These are phyloP conservation scores for Fraxinus greggii DNA, from an alignment of 305 asterid genomes.

Conservation along the genomic window DNA sequence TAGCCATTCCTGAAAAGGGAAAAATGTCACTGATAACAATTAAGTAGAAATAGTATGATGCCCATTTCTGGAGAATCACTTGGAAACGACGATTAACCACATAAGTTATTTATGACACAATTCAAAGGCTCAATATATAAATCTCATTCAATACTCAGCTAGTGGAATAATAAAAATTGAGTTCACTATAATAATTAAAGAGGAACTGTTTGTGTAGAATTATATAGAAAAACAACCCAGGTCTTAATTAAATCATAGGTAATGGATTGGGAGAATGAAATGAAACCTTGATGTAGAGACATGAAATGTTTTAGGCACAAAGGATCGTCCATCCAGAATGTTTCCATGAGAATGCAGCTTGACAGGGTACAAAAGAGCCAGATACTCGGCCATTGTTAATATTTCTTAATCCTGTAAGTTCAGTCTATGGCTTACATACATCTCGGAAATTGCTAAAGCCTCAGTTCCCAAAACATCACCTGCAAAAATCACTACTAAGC, in stretches of 20 bases:
- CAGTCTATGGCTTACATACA: slow-evolving; percentile 25
- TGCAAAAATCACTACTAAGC: slow-evolving; percentile 20
- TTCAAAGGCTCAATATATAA: background rate
- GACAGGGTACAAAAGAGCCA: slow-evolving; percentile 42
- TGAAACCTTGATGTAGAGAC: slow-evolving; percentile 45
- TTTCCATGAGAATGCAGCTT: slow-evolving; percentile 50
- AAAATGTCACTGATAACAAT: background rate
- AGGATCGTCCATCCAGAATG: slow-evolving; percentile 31
- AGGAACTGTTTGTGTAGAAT: background rate
- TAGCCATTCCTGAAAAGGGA: slow-evolving; percentile 26
- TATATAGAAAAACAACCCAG: background rate
- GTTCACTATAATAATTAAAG: background rate
- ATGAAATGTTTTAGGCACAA: slow-evolving; percentile 35
- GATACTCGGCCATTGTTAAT: slow-evolving; percentile 54
- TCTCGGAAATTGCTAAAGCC: slow-evolving; percentile 16
- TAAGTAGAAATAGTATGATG: background rate
- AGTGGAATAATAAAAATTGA: background rate
- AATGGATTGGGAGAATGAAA: slow-evolving; percentile 10
- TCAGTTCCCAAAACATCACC: slow-evolving; percentile 25
- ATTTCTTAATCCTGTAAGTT: slow-evolving; percentile 32
- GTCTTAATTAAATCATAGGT: background rate
- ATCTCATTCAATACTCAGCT: background rate
- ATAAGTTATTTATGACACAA: background rate
- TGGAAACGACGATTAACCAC: background rate
- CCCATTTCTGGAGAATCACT: background rate